Evolutionary conservation across 2,329 filamentous ascomycete genomes (phyloP), one percentile per base, ranked within the genome.

Genomic region (Hypoxylon sp.): DNA sequence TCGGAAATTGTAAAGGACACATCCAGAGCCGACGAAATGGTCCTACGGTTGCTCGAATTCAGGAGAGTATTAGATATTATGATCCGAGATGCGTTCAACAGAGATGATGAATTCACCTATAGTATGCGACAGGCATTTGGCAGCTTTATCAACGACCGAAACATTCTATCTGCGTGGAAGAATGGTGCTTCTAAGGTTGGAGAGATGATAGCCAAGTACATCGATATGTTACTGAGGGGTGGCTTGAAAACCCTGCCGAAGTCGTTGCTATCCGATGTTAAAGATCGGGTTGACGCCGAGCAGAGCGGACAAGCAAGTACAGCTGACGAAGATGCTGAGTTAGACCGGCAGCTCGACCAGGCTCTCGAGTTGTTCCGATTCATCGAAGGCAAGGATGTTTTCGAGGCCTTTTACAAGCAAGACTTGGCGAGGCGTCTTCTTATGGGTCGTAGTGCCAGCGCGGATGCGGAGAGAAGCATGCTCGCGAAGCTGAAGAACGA

Each of bases 371-470:
- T 99, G 3, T 99, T 99, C 86, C 89, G 97, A 4, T 98, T 98
- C 79, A 93, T 99, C 35, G 91, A 98, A 77, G 96, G 96, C 72
- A 99, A 99, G 79, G 95, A 97, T 61, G 93, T 98, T 0, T 99
- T 99, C 70, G 96, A 99, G 79, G 95, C 96, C 0, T 99, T 99
- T 78, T 99, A 99, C 87, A 99, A 99, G 84, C 97, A 96, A 76
- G 96, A 98, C 76, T 86, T 99, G 55, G 95, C 97, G 0, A 88
- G 94, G 15, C 88, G 96, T 51, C 82, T 99, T 46, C 86, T 99
- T 61, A 94, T 98, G 93, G 92, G 91, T 42, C 89, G 94, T 70
- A 98, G 94, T 77, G 94, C 95, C 21, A 98, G 93, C 76, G 92
- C 95, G 62, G 96, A 99, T 80, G 95, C 96, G 0, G 97, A 99